Evolutionary conservation across 1,139 yeast genomes (phyloP).

Genomic region (Geotrichum klebahnii): DNA sequence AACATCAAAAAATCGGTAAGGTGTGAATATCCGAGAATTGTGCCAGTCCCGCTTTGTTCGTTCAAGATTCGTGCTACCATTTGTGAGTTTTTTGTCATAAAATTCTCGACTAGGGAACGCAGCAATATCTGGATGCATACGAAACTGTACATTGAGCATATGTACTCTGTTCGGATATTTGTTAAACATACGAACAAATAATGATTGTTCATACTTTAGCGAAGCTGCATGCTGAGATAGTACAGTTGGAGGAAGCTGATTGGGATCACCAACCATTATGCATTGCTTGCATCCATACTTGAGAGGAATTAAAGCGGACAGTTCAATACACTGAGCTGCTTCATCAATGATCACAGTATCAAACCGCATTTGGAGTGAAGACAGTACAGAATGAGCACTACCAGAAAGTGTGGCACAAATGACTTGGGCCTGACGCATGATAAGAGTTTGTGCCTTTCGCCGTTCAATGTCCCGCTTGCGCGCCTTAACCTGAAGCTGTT

Average conservation of each 20-base stretch:
- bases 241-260: conserved; percentile 98
- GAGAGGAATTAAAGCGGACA: conserved; percentile 86
- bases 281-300: conserved; percentile 88
- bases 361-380: conserved; percentile 69
- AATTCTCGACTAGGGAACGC: conserved; percentile 80
- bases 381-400: conserved; percentile 83
- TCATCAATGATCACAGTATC: conserved; percentile 96
- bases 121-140: conserved; percentile 95
- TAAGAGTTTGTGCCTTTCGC: conserved; percentile 66
- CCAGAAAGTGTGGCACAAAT: conserved; percentile 93
- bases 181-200: conserved; percentile 93
- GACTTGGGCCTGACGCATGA: conserved; percentile 74
- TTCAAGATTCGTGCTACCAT: conserved; percentile 53
- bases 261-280: conserved; percentile 98
- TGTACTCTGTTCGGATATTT: conserved; percentile 56
- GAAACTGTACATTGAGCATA: conserved; percentile 87
- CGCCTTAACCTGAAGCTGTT: conserved; percentile 42
- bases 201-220: conserved; percentile 78
- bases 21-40: conserved; percentile 47
- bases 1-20: conserved; percentile 78
- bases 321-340: conserved; percentile 95
- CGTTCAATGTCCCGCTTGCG: conserved; percentile 77
- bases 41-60: conserved; percentile 78
- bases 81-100: conserved; percentile 64
- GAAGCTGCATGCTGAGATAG: conserved; percentile 82